Evolutionary conservation across 2,329 filamentous ascomycete species (phyloP).

Genomic region (Ceratocystis huliohia): DNA sequence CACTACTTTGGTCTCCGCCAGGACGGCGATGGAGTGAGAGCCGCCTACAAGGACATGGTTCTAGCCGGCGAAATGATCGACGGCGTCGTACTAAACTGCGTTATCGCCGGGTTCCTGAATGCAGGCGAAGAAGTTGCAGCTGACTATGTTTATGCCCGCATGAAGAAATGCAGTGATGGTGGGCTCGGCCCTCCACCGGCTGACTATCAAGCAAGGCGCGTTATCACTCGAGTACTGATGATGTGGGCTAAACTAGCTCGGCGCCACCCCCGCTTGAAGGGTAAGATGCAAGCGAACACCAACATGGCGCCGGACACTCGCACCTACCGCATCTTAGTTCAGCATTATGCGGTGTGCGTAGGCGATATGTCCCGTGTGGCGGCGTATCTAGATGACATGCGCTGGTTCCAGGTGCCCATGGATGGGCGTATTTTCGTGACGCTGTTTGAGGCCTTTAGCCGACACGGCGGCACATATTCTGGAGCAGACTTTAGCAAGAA

Average conservation of each 20-base stretch:
- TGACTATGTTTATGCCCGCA: conserved; percentile 67
- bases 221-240: conserved; percentile 43
- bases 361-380: conserved; percentile 63
- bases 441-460: conserved; percentile 69
- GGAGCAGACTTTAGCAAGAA: conserved; percentile 56
- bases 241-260: conserved; percentile 45
- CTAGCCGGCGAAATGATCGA: conserved; percentile 77
- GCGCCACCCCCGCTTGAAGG: conserved; percentile 11
- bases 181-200: conserved; percentile 24
- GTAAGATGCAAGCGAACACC: conserved; percentile 33
- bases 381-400: conserved; percentile 70
- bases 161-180: conserved; percentile 51
- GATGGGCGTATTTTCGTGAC: conserved; percentile 67
- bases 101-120: conserved; percentile 65
- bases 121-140: conserved; percentile 66
- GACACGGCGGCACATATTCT: conserved; percentile 36
- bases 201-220: conserved; percentile 36
- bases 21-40: conserved; percentile 61
- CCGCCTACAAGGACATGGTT: conserved; percentile 73
- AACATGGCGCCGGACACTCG: conserved; percentile 56
- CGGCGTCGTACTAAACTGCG: conserved; percentile 71
- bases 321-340: conserved; percentile 69
- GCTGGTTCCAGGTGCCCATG: conserved; percentile 50
- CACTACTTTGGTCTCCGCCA: conserved; percentile 66
- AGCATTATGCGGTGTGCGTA: conserved; percentile 53